Evolutionary conservation across 208 protist species (phyloP).

Genomic region (Leishmania turanica): DNA sequence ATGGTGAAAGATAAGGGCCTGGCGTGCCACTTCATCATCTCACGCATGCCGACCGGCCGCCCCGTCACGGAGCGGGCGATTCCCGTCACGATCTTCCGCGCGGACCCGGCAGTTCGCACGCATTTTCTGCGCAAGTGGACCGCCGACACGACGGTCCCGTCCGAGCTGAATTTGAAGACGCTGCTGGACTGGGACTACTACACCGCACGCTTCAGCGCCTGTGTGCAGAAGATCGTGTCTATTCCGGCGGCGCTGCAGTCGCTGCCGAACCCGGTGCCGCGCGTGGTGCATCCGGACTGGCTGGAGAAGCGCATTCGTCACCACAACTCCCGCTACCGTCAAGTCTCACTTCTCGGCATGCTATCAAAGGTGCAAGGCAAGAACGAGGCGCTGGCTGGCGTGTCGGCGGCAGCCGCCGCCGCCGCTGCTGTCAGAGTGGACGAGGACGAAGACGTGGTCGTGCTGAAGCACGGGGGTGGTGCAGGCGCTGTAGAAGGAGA

Average conservation of each 20-base stretch:
- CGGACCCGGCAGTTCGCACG: slow-evolving; percentile 83
- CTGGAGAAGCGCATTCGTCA: slow-evolving; percentile 92
- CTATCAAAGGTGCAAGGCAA: slow-evolving; percentile 30
- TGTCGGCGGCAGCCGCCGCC: neutral
- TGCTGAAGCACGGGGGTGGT: neutral
- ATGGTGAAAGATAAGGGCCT: slow-evolving; percentile 98
- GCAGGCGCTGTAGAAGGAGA: neutral
- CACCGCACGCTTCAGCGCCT: slow-evolving; percentile 94
- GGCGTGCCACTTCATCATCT: slow-evolving; percentile 98
- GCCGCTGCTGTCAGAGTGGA: neutral
- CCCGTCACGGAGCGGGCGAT: slow-evolving; percentile 98
- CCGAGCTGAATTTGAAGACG: slow-evolving; percentile 77
- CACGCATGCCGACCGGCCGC: slow-evolving; percentile 93
- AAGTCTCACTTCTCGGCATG: slow-evolving; percentile 69
- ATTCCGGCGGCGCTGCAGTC: slow-evolving; percentile 99
- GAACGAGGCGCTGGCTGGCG: neutral
- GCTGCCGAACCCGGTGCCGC: slow-evolving; percentile 97
- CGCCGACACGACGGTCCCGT: slow-evolving; percentile 65
- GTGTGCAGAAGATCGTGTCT: slow-evolving; percentile 99
- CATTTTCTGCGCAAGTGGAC: slow-evolving; percentile 97
- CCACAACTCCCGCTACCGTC: slow-evolving; percentile 77
- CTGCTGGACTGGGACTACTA: slow-evolving; percentile 99
- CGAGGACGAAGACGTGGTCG: neutral
- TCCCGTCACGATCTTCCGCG: slow-evolving; percentile 97
- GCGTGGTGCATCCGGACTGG: slow-evolving; percentile 98